Evolutionary conservation across 2,329 filamentous ascomycete species (phyloP), one percentile per base, ranked within the genome.

Genomic region (Keithomyces neogunnii): DNA sequence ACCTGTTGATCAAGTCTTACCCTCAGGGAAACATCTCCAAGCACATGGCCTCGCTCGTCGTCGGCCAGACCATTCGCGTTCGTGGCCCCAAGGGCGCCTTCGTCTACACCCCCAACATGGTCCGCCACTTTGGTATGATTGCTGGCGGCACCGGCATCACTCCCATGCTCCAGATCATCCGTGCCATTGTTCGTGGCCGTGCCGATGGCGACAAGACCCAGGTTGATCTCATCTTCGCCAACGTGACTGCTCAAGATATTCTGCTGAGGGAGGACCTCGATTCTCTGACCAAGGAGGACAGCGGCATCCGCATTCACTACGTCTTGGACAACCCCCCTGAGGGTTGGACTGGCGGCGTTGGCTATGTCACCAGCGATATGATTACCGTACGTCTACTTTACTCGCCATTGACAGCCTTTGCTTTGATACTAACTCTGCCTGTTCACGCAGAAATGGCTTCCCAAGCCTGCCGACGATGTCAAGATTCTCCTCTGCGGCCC

Each of bases 1-100:
- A 97, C 71, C 85, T 99, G 54, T 82, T 99, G 62, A 91, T 99
- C 78, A 99, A 99, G 79, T 90, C 90, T 30, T 99, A 99, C 74
- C 89, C 91, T 2, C 91, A 89, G 60, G 93, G 93, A 62, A 97
- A 97, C 77, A 97, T 99, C 77, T 95, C 88, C 69, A 91, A 89
- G 74, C 80, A 95, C 73, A 84, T 99, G 74, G 88, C 89, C 45
- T 84, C 81, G 10, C 81, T 99, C 56, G 81, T 80, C 57, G 79
- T 96, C 54, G 91, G 92, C 55, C 84, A 95, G 70, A 85, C 80
- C 55, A 93, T 99, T 78, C 89, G 89, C 68, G 86, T 97, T 62
- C 85, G 82, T 62, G 93, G 93, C 8, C 93, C 93, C 70, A 97
- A 97, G 80, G 93, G 93, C 61, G 92, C 92, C 62, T 96, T 99